Evolutionary conservation across 306 rosid species (phyloP).

Genomic region (Trichosanthes cucumerina): DNA sequence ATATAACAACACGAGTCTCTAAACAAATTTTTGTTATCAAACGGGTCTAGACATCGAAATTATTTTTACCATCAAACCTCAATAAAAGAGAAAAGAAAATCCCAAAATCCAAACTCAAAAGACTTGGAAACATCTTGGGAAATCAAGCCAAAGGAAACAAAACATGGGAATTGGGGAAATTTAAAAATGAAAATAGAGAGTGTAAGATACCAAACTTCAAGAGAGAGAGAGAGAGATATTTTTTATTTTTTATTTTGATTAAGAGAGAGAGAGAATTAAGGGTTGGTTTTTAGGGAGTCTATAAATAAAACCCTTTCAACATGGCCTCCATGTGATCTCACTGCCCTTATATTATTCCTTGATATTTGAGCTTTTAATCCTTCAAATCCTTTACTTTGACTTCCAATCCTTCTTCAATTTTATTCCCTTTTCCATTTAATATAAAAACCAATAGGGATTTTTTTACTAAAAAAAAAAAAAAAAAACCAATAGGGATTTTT

Average conservation of each 20-base stretch:
- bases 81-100: neutral
- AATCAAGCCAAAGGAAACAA: neutral
- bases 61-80: neutral
- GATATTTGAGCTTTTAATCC: neutral
- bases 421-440: neutral
- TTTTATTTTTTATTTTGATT: too few species aligned
- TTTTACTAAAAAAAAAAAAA: too few species aligned
- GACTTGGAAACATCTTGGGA: neutral
- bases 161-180: neutral
- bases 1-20: too few species aligned
- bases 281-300: neutral
- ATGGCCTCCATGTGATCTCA: constrained; percentile 13
- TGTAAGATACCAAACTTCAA: neutral
- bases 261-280: neutral
- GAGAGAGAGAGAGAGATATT: constrained; percentile 1
- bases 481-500: neutral
- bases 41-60: too few species aligned
- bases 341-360: constrained; percentile 9
- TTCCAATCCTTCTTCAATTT: neutral
- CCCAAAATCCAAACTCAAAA: neutral
- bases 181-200: neutral
- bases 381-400: neutral
- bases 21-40: too few species aligned
- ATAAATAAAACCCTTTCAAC: neutral
- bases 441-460: neutral